Base-by-base conservation (phyloP, 257 asterid genomes). In the Fraxinus americana region DNA sequence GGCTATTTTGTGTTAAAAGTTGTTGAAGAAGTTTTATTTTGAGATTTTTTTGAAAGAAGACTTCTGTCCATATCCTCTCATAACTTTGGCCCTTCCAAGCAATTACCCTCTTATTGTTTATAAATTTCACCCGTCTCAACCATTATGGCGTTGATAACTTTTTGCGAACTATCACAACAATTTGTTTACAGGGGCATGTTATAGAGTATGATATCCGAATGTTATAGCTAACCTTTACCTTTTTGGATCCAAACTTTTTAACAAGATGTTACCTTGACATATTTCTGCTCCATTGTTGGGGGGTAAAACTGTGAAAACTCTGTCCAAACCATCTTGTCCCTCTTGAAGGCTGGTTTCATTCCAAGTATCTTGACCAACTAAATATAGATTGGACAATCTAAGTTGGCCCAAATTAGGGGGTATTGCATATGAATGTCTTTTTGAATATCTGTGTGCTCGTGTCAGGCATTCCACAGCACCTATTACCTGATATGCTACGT, bases 401-500 rank as follows among this genome's bases (percentile, higher is more conserved):
- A 21, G 30, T 57, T 57, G 67, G 67, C 11, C 12, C 13, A 57
- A 7, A 57, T 57, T 57, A 23, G 66, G n/a, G 10, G 30, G 23
- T 21, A 21, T 57, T n/a, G 29, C 21, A n/a, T 7, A 21, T 57
- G 65, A 16, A 8, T 8, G 29, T 6, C 0, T 52, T 57, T 57
- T 57, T 57, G 9, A 2, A 21, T 57, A n/a, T 57, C 19, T 29
- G 0, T 10, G 16, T 25, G 29, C 16, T 70, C 7, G 50, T 4
- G 39, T 17, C 50, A 25, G 13, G 16, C 34, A 36, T 2, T 36
- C 17, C 67, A 59, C 67, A 59, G 6, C 16, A 3, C 14, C 30
- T n/a, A 59, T 59, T 59, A 69, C 35, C 57, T 71, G 39, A 71
- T 54, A 41, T 72, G 70, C 7, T 72, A 57, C 9, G 66, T 39